Evolutionary conservation across 2,329 filamentous ascomycete genomes (phyloP), one percentile per base, ranked within the genome.

Genomic region (Stemphylium vesicarium): DNA sequence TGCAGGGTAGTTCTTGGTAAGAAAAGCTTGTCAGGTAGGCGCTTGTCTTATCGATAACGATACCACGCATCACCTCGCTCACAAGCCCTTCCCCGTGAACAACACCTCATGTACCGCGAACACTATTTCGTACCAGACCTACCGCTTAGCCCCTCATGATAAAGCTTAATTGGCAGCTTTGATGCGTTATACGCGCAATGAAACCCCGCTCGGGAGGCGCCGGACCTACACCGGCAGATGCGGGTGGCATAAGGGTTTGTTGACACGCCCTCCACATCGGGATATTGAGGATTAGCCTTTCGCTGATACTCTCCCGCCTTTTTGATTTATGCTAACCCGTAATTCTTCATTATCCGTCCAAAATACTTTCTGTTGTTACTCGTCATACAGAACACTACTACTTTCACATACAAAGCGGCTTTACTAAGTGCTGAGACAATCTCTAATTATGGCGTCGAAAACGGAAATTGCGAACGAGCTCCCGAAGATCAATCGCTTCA

Each of bases 401-500:
- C 12, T 12, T 35, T 22, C 18, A 39, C 15, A 8, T 15, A 33
- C 9, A 44, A 5, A 36, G 20, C 4, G 18, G 10, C 9, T 12
- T 35, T 12, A 11, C 7, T 12, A 10, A 26, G 33, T 36, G 12
- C 15, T 43, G 15, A 31, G 15, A 33, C 12, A 13, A 20, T 13
- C 18, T 16, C 5, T 12, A 32, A 62, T n/a, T 26, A 68, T 66
- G 65, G 49, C 60, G 2, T 48, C 57, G 20, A 49, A 55, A 39
- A 50, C 40, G 10, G 24, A 48, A 2, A 53, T 59, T 26, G 44
- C 55, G 8, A 69, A 71, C 50, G 56, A 55, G 6, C 69, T 75
- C 11, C 70, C 65, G 15, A 57, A 44, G 39, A 32, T 74, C 29
- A 64, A 75, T 15, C 72, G 74, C 43, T 72, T 64, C 56, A 74